Base-by-base conservation (phyloP, 2,329 filamentous ascomycete genomes). In the Diplodia intermedia region DNA sequence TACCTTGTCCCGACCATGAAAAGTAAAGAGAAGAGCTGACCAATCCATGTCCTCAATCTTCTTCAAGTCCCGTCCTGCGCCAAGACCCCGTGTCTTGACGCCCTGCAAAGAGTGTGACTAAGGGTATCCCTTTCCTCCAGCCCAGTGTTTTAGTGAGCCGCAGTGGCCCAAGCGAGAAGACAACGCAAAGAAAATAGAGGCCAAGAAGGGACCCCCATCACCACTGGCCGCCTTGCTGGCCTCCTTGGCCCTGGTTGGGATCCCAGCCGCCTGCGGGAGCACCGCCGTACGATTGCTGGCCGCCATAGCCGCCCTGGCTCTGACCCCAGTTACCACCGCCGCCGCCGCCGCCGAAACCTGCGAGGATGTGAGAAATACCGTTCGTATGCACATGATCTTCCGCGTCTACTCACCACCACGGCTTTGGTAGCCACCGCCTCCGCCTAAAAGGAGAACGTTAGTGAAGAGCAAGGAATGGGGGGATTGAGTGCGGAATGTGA, bases 241-340 rank as follows among this genome's bases (percentile, higher is more conserved):
- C 73, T 47, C 43, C 43, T 54, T 77, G 75, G 66, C 62, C 68
- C 36, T 73, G 72, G 53, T 72, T 73, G 1, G 69, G 70, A 52
- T 71, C 70, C 63, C 70, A 69, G 49, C 69, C 47, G 9, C 53
- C 53, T 29, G 65, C 69, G 52, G 75, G 73, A 54, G 77, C 75
- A 60, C 75, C 75, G 53, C 75, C 77, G 38, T 77, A 73, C 47
- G 72, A 72, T 67, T 72, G 69, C 69, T 77, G 76, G 57, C 72
- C 70, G 15, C 67, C 65, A 36, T 75, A 76, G 69, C 79, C 77
- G 67, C 75, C 77, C 69, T 73, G 73, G 43, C 70, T 70, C 52
- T 69, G 69, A 54, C 75, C 76, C 73, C 74, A 75, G 56, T 71
- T 71, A 40, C 72, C 71, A 49, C 69, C 31, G 8, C 31, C 31